Base-by-base conservation (phyloP, 441 rosid genomes). In the Brassica balearica region DNA sequence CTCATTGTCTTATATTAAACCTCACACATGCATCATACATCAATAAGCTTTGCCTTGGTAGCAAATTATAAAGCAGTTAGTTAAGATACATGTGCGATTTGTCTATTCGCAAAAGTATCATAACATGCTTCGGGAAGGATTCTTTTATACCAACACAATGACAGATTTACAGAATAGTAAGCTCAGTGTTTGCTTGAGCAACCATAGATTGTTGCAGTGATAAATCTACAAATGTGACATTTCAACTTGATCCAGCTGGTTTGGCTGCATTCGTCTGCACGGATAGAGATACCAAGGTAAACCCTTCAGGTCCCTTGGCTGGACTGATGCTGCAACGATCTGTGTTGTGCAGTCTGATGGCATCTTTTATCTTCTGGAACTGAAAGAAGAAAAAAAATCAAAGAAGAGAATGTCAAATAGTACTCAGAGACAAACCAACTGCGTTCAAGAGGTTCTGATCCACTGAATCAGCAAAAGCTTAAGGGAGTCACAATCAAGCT, bases 341-440 rank as follows among this genome's bases (percentile, higher is more conserved):
- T 1, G 92, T 82, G 76, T 83, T 84, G 87, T 92, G 99, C 76
- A 68, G 82, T 83, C 82, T 41, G 43, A 93, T 90, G 1, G 93
- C 97, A 75, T 89, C 95, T 84, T 93, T 95, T 72, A 95, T 90
- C 84, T 90, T 95, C 81, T 90, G 98, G 83, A 95, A 95, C 98
- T 95, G 98, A 83, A 73, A n/a, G 22, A 14, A 80, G 6, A 75
- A 46, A 32, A 2, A 22, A 22, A 41, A 19, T n/a, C 56, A 73
- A 43, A 65, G 4, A 63, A 3, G 19, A 51, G n/a, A 19, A 60
- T 58, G 77, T 27, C 58, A 79, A 48, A 23, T 7, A 36, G 71
- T 69, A 23, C 56, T 53, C 59, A 67, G 66, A 73, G 53, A 23
- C 60, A 34, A 12, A 73, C 19, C 69, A 19, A 22, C 34, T 46